phyloP scores from a whole-genome alignment of 2,329 filamentous ascomycete genomes.

The Graphiopsis chlorocephala region DNA sequence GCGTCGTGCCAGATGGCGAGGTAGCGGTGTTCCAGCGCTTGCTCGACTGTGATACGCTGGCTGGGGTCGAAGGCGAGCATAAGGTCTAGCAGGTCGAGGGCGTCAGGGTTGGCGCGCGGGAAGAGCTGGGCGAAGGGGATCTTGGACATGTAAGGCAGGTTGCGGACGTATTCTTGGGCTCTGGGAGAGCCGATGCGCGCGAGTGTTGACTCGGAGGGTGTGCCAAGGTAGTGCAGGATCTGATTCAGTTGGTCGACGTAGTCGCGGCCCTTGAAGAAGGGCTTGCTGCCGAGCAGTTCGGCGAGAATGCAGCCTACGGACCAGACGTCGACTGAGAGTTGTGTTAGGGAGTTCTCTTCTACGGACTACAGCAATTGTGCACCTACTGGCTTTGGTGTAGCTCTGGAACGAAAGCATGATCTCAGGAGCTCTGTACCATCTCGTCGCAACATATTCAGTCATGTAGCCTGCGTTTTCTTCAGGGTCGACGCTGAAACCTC shows the following conservation, averaged over 20 bases:
- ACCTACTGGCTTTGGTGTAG: slow-evolving; percentile 99
- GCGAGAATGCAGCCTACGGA: slow-evolving; percentile 97
- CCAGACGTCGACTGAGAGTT: slow-evolving; percentile 86
- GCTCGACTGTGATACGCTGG: slow-evolving; percentile 87
- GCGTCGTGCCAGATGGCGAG: slow-evolving; percentile 98
- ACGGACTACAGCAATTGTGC: neutral
- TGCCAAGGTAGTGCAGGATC: slow-evolving; percentile 96
- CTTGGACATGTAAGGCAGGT: slow-evolving; percentile 61
- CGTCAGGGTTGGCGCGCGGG: slow-evolving; percentile 91
- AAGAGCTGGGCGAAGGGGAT: slow-evolving; percentile 85
- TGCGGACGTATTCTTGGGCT: slow-evolving; percentile 97
- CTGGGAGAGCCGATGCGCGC: slow-evolving; percentile 90
- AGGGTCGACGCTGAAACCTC: slow-evolving; percentile 94
- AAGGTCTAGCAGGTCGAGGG: slow-evolving; percentile 88
- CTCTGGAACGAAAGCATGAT: slow-evolving; percentile 99
- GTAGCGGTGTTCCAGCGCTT: slow-evolving; percentile 94
- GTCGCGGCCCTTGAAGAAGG: slow-evolving; percentile 98
- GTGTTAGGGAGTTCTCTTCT: slow-evolving; percentile 13
- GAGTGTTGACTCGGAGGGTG: slow-evolving; percentile 91
- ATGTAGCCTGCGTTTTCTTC: slow-evolving; percentile 99
- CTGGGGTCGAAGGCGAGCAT: slow-evolving; percentile 98
- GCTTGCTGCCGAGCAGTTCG: slow-evolving; percentile 89
- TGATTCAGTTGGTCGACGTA: slow-evolving; percentile 99
- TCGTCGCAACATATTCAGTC: slow-evolving; percentile 97
- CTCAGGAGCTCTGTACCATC: slow-evolving; percentile 98